Base-by-base conservation (phyloP, 331 rosid genomes). In the Rhamnella rubrinervis region DNA sequence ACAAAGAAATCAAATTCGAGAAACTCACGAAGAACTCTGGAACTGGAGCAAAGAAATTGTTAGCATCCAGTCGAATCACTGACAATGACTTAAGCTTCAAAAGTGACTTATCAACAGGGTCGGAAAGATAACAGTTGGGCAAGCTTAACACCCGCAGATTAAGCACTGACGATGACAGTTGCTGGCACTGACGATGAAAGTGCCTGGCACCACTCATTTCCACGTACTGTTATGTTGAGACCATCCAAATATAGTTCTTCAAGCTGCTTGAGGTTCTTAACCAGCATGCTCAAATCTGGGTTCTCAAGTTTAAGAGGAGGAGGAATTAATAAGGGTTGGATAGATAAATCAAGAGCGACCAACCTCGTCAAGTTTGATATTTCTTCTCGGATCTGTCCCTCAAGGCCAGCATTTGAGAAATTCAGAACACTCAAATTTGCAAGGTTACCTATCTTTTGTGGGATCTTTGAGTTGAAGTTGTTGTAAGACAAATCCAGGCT, bases 311-410 rank as follows among this genome's bases (percentile, higher is more conserved):
- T 71, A 18, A 52, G 17, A 5, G 21, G 5, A 15, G 21, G 4
- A 16, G 20, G 21, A 16, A 7, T 15, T 7, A 16, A 52, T 4
- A 0, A 5, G 0, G 9, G 17, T 7, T 13, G 0, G 28, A 59
- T 51, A 3, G 85, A 78, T 6, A 82, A 25, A 73, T 88, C 89
- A 2, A 83, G 84, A 65, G 58, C 20, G 19, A 69, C 84, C 69
- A 85, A 76, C 61, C 72, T 28, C 0, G 41, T 63, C 38, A 83
- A 26, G 15, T 14, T 16, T 1, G 82, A 73, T 44, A 83, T 77
- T 49, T 59, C 80, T 66, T 28, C 10, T 1, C 83, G 85, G 60
- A 85, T n/a, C 11, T 79, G 84, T 14, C 84, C 84, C 0, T 2
- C 44, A 44, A 82, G 78, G 7, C 79, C 79, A 6, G 79, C 78